Evolutionary conservation across 164 flowering plant species (phyloP).

Genomic region (Stephania yunnanensis): DNA sequence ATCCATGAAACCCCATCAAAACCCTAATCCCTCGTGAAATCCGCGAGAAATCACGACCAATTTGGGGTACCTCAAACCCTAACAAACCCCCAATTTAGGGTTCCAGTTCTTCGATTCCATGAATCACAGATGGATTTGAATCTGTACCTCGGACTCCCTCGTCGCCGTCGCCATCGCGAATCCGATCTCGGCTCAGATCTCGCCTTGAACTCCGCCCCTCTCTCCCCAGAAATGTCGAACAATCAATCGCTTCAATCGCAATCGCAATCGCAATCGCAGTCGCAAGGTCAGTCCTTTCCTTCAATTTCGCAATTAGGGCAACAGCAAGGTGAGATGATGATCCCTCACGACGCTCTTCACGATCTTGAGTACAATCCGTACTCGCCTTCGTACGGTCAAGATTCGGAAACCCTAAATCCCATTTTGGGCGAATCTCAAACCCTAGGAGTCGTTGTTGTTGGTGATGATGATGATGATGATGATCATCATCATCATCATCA

Average conservation of each 20-base stretch:
- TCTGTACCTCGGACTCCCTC: constrained; percentile 29
- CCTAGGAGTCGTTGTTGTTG: not conserved
- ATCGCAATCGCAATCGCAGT: not conserved
- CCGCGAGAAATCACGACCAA: not conserved
- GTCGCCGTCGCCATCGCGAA: constrained; percentile 14
- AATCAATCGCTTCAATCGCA: not conserved
- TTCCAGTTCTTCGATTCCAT: not conserved
- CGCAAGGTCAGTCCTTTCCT: constrained; percentile 13
- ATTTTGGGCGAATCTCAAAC: not conserved
- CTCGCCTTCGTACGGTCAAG: constrained; percentile 12
- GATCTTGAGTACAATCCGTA: constrained; percentile 18
- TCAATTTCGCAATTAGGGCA: not conserved
- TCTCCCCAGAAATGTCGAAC: constrained; percentile 15
- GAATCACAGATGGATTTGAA: constrained; percentile 28
- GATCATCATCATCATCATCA: too few species aligned
- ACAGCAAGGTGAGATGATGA: not conserved
- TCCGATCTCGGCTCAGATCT: constrained; percentile 30
- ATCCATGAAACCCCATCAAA: not conserved
- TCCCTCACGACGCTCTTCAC: constrained; percentile 5
- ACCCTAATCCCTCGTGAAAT: not conserved
- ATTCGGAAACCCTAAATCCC: not conserved
- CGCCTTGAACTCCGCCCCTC: constrained; percentile 10
- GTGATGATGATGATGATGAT: not conserved
- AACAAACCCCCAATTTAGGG: not conserved
- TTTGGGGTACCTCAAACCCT: not conserved